Conservation (phyloP, 108 stramenopile species). For the Nitzschia putrida region DNA sequence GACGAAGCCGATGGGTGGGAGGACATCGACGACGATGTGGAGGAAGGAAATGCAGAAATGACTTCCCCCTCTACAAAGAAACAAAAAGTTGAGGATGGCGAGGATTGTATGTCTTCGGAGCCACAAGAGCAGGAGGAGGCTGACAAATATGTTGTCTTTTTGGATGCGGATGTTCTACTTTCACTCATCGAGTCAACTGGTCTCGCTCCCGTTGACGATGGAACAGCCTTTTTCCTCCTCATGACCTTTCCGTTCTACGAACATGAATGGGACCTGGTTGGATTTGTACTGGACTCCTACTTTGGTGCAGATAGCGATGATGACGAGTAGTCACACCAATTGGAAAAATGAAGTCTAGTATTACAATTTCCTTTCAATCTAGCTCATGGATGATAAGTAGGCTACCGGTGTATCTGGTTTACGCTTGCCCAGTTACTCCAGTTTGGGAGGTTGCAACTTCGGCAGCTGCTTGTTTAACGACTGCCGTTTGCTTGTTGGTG, state of each 20-base stretch:
- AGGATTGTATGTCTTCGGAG: not conserved
- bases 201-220: slow-evolving; percentile 51
- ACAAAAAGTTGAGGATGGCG: slow-evolving; percentile 7
- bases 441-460: not conserved
- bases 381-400: too few species aligned
- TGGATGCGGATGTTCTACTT: slow-evolving; percentile 70
- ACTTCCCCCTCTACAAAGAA: not conserved
- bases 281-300: slow-evolving; percentile 59
- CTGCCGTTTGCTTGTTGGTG: slow-evolving; percentile 12
- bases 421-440: too few species aligned
- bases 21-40: slow-evolving; percentile 47
- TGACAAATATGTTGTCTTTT: slow-evolving; percentile 64
- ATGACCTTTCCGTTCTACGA: slow-evolving; percentile 87
- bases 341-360: too few species aligned
- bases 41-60: slow-evolving; percentile 23
- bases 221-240: slow-evolving; percentile 61
- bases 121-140: slow-evolving; percentile 12
- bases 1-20: slow-evolving; percentile 35
- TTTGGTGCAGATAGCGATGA: slow-evolving; percentile 62
- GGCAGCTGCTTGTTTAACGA: slow-evolving; percentile 10
- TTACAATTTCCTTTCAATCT: too few species aligned
- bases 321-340: slow-evolving; percentile 10
- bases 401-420: too few species aligned
- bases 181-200: slow-evolving; percentile 44
- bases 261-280: slow-evolving; percentile 82